Evolutionary conservation across 306 rosid genomes (phyloP).

Genomic region (Malus asiatica): DNA sequence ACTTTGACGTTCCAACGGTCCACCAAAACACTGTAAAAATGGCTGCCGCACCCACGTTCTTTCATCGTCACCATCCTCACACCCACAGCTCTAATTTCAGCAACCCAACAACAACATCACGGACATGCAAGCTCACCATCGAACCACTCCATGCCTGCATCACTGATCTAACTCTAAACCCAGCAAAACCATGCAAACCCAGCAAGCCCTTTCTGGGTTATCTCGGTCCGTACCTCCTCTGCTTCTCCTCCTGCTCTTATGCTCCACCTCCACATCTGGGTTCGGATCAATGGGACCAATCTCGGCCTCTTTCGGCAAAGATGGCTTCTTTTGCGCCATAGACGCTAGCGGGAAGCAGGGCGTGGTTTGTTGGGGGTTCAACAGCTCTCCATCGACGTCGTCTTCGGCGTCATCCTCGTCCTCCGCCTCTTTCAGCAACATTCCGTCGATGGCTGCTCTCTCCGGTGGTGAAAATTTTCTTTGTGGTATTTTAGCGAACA

Average conservation of each 20-base stretch:
- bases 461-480: slow-evolving; percentile 81
- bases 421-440: slow-evolving; percentile 21
- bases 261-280: slow-evolving; percentile 25
- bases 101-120: slow-evolving; percentile 11
- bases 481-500: slow-evolving; percentile 72
- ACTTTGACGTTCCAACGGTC: slow-evolving; percentile 34
- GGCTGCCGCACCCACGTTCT: slow-evolving; percentile 60
- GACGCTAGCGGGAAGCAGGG: slow-evolving; percentile 86
- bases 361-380: slow-evolving; percentile 75
- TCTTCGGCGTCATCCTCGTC: slow-evolving; percentile 23
- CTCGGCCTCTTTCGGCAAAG: slow-evolving; percentile 60
- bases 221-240: slow-evolving; percentile 5
- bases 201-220: slow-evolving; percentile 12
- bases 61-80: slow-evolving; percentile 47
- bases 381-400: slow-evolving; percentile 31
- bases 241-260: slow-evolving; percentile 21
- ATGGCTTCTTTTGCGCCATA: slow-evolving; percentile 72
- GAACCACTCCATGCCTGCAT: slow-evolving; percentile 14
- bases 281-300: slow-evolving; percentile 90
- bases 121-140: slow-evolving; percentile 45
- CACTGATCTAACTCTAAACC: slow-evolving; percentile 9
- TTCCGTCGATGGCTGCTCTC: slow-evolving; percentile 78
- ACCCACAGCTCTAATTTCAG: slow-evolving; percentile 25
- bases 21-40: slow-evolving; percentile 36
- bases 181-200: slow-evolving; percentile 50